A percentile compares a stretch with the other conserved stretches of the same genome.
These are phyloP conservation scores for Chrysopogon serrulatus DNA, from an alignment of 176 grass and related monocot species.

Conservation along the genomic window DNA sequence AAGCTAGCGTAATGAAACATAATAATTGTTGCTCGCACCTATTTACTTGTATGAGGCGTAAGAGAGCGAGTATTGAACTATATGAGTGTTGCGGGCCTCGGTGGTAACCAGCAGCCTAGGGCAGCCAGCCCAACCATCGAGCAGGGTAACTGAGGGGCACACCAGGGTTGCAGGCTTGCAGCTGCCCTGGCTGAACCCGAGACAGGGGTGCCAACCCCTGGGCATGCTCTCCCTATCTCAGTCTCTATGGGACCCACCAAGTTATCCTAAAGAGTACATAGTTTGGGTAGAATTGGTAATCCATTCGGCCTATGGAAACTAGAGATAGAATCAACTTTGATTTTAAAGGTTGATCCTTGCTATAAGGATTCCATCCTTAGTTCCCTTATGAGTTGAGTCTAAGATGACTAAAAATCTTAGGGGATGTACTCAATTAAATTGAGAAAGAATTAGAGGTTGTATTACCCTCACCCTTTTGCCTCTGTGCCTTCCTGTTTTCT, in stretches of 20 bases:
- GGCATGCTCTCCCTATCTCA: not conserved
- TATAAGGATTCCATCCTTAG: not conserved
- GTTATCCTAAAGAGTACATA: not conserved
- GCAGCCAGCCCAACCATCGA: not conserved
- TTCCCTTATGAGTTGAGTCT: not conserved
- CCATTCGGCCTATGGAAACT: not conserved
- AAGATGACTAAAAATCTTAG: not conserved
- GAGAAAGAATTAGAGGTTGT: not conserved
- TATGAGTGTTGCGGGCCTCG: not conserved
- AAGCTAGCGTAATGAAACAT: not conserved
- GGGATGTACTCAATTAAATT: not conserved
- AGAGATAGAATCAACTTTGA: not conserved
- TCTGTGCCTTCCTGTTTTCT: not conserved
- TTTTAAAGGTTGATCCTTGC: not conserved
- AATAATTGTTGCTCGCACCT: not conserved
- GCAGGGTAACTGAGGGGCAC: not conserved
- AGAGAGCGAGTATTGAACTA: not conserved
- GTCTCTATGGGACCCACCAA: not conserved
- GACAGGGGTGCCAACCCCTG: not conserved
- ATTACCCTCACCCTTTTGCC: not conserved
- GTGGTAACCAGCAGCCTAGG: not conserved
- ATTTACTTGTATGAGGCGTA: not conserved
- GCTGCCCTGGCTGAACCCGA: not conserved
- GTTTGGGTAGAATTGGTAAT: not conserved
- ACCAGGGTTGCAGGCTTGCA: not conserved